Conservation (phyloP, 179 eudicot species). For the Silene coronaria region DNA sequence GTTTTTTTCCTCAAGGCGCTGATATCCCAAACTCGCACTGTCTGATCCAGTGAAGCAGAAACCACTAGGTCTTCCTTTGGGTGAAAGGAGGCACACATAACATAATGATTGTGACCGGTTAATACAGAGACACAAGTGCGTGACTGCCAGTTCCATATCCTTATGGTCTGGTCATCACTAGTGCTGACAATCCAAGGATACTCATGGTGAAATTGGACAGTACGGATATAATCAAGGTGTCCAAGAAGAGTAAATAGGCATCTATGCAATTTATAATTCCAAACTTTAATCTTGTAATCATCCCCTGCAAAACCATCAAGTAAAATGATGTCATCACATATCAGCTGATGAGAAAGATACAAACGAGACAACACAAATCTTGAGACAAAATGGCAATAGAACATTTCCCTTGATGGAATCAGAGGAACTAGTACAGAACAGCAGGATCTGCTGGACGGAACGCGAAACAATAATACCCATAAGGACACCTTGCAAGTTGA, state of each 20-base stretch:
- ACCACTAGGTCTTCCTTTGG: slow-evolving; percentile 86
- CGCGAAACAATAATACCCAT: not conserved
- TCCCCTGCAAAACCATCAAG: slow-evolving; percentile 51
- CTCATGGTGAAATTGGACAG: slow-evolving; percentile 86
- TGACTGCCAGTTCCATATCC: slow-evolving; percentile 94
- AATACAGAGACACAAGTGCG: slow-evolving; percentile 77
- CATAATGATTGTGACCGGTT: slow-evolving; percentile 85
- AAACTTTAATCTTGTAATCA: slow-evolving; percentile 78
- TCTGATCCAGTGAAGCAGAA: slow-evolving; percentile 85
- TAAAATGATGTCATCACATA: not conserved
- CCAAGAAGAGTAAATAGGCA: slow-evolving; percentile 82
- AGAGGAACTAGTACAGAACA: not conserved
- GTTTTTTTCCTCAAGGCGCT: slow-evolving; percentile 67
- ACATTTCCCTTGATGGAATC: slow-evolving; percentile 27
- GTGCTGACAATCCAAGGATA: slow-evolving; percentile 87
- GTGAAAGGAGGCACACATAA: slow-evolving; percentile 84
- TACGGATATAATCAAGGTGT: slow-evolving; percentile 81
- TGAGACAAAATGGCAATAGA: not conserved
- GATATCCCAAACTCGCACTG: slow-evolving; percentile 88
- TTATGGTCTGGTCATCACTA: slow-evolving; percentile 87
- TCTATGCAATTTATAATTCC: slow-evolving; percentile 82
- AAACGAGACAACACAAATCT: not conserved
- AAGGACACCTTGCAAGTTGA: not conserved
- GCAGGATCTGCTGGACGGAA: not conserved
- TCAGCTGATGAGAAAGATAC: not conserved